These are phyloP conservation scores for Cordyceps fumosorosea DNA, from an alignment of 2,329 filamentous ascomycete species.

Conservation along the genomic window DNA sequence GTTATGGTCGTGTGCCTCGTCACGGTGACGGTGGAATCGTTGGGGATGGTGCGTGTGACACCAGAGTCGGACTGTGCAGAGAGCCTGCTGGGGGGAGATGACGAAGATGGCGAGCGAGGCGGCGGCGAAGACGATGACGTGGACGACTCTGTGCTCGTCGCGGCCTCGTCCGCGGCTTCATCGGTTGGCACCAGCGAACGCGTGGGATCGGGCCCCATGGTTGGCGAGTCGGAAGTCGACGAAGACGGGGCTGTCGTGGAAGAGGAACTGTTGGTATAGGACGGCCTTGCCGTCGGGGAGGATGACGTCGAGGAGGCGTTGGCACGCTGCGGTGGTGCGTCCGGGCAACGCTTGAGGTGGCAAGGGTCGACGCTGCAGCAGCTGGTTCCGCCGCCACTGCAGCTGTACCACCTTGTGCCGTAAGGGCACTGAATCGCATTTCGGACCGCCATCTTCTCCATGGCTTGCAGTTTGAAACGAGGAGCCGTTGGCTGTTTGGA, in stretches of 20 bases:
- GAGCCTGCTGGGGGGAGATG: conserved; percentile 7
- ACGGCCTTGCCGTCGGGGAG: not conserved
- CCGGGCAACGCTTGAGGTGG: conserved; percentile 25
- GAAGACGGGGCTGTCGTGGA: not conserved
- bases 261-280: not conserved
- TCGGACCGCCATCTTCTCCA: not conserved
- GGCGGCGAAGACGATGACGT: not conserved
- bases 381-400: conserved; percentile 29
- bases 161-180: not conserved
- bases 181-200: not conserved
- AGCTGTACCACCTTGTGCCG: conserved; percentile 31
- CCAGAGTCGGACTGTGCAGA: conserved; percentile 30
- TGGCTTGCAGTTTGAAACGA: conserved; percentile 1
- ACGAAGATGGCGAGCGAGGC: not conserved
- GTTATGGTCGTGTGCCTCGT: conserved; percentile 28
- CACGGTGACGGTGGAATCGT: conserved; percentile 27
- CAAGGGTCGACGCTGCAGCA: conserved; percentile 43
- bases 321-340: not conserved
- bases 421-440: conserved; percentile 21
- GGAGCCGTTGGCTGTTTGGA: not conserved
- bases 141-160: not conserved
- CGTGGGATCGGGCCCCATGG: not conserved
- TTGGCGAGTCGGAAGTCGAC: not conserved
- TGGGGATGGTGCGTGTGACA: conserved; percentile 30
- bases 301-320: not conserved